These are phyloP conservation scores for Chaetothyriales sp. DNA, from an alignment of 2,329 filamentous ascomycete species.

Conservation along the genomic window DNA sequence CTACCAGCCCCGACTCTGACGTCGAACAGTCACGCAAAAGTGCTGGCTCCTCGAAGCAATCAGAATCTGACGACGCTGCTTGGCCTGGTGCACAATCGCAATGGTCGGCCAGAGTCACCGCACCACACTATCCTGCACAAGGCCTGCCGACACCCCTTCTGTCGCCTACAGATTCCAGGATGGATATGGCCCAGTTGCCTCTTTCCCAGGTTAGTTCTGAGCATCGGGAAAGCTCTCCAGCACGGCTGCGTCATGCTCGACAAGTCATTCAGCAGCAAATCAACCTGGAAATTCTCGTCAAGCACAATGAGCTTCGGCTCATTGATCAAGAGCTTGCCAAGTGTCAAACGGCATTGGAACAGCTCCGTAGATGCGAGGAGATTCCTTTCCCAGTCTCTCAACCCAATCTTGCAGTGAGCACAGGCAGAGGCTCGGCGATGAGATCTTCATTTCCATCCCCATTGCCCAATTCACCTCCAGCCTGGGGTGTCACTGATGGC, in stretches of 20 bases:
- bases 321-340: conserved; percentile 95
- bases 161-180: neutral
- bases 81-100: neutral
- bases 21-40: neutral
- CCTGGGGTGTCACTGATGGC: conserved; percentile 81
- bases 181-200: neutral
- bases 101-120: neutral
- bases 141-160: neutral
- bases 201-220: neutral
- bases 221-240: neutral
- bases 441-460: conserved; percentile 8
- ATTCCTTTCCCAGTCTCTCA: conserved; percentile 72
- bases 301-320: conserved; percentile 83
- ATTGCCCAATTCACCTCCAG: conserved; percentile 58
- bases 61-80: neutral
- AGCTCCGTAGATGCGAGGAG: conserved; percentile 78
- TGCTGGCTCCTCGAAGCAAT: neutral
- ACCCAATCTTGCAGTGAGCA: conserved; percentile 50
- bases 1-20: neutral
- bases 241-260: conserved; percentile 23
- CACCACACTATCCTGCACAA: neutral
- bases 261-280: conserved; percentile 74
- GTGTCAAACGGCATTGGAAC: conserved; percentile 84
- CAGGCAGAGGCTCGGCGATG: conserved; percentile 54
- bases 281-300: conserved; percentile 78